phyloP scores from a whole-genome alignment of 2,329 filamentous ascomycete genomes.

The Arthroderma sp. region DNA sequence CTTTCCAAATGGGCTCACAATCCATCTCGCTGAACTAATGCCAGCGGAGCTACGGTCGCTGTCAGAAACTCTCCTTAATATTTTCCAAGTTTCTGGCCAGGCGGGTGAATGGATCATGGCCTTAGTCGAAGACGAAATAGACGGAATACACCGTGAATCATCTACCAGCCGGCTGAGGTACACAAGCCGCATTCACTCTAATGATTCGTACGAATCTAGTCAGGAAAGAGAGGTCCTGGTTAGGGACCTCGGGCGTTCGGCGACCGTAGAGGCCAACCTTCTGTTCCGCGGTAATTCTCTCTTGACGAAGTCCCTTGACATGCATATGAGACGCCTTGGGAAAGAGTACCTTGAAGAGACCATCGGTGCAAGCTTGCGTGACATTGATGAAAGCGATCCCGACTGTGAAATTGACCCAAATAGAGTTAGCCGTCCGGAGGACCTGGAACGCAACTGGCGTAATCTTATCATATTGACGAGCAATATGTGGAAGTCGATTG shows the following conservation, averaged over 20 bases:
- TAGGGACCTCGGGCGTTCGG: slow-evolving; percentile 50
- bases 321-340: slow-evolving; percentile 87
- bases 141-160: slow-evolving; percentile 73
- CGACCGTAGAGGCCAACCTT: slow-evolving; percentile 71
- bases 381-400: slow-evolving; percentile 81
- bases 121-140: slow-evolving; percentile 91
- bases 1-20: slow-evolving; percentile 70
- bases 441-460: slow-evolving; percentile 72
- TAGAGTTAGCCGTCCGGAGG: slow-evolving; percentile 52
- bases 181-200: slow-evolving; percentile 50
- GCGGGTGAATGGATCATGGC: slow-evolving; percentile 84
- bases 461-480: slow-evolving; percentile 63
- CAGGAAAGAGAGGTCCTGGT: slow-evolving; percentile 49
- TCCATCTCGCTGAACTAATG: slow-evolving; percentile 68
- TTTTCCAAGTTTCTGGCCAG: slow-evolving; percentile 82
- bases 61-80: slow-evolving; percentile 78
- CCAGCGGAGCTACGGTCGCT: slow-evolving; percentile 66
- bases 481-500: slow-evolving; percentile 74
- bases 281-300: slow-evolving; percentile 92
- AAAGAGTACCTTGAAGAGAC: slow-evolving; percentile 86
- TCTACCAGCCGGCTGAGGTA: slow-evolving; percentile 51
- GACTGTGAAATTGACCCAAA: slow-evolving; percentile 94
- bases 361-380: slow-evolving; percentile 67
- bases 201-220: slow-evolving; percentile 43
- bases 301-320: slow-evolving; percentile 82